These are phyloP conservation scores for Inonotus obliquus DNA, from an alignment of 1,284 basidiomycete species.

Conservation along the genomic window DNA sequence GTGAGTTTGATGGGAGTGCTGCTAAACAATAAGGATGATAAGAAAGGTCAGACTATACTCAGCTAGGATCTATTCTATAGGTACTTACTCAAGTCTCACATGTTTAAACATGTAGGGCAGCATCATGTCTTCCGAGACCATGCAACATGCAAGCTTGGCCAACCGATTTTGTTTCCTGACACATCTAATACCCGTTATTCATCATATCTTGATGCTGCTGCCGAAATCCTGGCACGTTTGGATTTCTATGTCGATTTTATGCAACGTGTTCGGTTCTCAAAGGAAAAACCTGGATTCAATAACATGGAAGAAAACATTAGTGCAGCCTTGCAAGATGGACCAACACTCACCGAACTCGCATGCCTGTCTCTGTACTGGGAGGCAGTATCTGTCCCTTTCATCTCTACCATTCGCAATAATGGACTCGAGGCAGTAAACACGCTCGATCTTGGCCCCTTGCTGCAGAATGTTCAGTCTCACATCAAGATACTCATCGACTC, in stretches of 20 bases:
- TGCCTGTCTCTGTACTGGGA: conserved; percentile 30
- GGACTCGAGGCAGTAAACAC: conserved; percentile 18
- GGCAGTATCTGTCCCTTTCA: conserved; percentile 29
- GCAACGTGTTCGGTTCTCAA: conserved; percentile 24
- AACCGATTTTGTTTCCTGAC: conserved; percentile 21
- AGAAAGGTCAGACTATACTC: conserved; percentile 17
- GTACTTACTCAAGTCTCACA: no score
- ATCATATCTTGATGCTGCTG: conserved; percentile 27
- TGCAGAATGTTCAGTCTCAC: conserved; percentile 23
- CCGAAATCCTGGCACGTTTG: conserved; percentile 24
- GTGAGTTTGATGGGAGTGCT: conserved; percentile 28
- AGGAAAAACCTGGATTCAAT: conserved; percentile 23
- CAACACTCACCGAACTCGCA: conserved; percentile 33
- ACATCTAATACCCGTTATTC: conserved; percentile 30
- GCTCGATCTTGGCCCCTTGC: conserved; percentile 27
- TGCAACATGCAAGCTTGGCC: conserved; percentile 12
- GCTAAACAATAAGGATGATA: conserved; percentile 33
- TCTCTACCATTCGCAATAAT: conserved; percentile 24
- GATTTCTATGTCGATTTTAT: conserved; percentile 24
- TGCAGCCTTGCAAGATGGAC: conserved; percentile 26
- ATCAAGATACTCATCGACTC: conserved; percentile 22
- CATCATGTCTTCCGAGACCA: conserved; percentile 26
- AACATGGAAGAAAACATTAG: conserved; percentile 30
- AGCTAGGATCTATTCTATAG: no score
- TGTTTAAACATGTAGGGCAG: conserved; percentile 20